Evolutionary conservation across 2,329 filamentous ascomycete species (phyloP), one percentile per base, ranked within the genome.

Genomic region (Didymella segeticola): DNA sequence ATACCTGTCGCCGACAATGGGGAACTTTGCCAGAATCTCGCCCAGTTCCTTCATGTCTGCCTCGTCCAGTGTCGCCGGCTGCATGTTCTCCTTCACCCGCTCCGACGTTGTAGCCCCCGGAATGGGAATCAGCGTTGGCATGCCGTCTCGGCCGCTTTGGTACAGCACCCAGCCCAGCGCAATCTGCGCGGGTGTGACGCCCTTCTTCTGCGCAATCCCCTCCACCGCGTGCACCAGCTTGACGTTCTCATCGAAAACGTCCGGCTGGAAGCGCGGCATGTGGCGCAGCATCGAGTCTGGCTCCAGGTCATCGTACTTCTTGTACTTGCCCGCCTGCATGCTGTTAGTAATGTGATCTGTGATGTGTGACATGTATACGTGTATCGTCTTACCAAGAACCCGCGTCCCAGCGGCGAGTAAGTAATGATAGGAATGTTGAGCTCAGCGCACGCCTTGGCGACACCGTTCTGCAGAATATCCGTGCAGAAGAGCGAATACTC

Each of bases 351-450:
- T 7, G 22, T 12, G 2, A 10, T 12, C 5, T 2, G 17, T n/a
- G 11, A 31, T 14, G 11, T 20, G 3, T 27, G n/a, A 20, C n/a
- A n/a, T n/a, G n/a, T n/a, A n/a, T n/a, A n/a, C n/a, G n/a, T n/a
- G n/a, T n/a, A n/a, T n/a, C n/a, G n/a, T 20, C 67, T 73, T 71
- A 66, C 76, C 68, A 77, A 63, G 75, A 85, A 82, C 1, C 86
- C 86, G 22, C 83, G 78, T 4, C 89, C 86, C 0, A 92, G 78
- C 1, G 90, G 89, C 37, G 87, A 88, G 74, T 91, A 93, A 3
- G 72, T 71, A n/a, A 91, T 75, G 41, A 93, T 76, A 0, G 88
- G 86, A 55, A 93, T 91, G 39, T 80, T 77, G 38, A 89, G 73
- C 68, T 93, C 81, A 1, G 77, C 80, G 57, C 85, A 87, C 1